A percentile compares a stretch with the other conserved stretches of the same genome.
phyloP scores from a whole-genome alignment of 139 green algal genomes.

The Micromonas commoda region DNA sequence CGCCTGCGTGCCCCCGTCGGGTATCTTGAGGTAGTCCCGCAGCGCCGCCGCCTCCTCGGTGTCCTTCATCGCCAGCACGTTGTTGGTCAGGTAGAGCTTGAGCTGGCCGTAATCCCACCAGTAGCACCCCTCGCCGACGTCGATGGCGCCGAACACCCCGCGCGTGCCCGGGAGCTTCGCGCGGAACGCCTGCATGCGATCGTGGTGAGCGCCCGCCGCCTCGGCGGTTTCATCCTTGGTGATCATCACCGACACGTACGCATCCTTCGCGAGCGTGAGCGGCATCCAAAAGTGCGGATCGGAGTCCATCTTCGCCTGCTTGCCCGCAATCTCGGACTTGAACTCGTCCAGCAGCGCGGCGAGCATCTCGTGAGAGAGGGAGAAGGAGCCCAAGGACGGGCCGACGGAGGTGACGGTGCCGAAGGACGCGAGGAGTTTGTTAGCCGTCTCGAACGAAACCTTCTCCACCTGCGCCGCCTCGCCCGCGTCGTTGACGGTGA shows the following conservation, averaged over 20 bases:
- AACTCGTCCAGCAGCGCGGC: constrained; percentile 23
- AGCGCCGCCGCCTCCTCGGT: constrained; percentile 5
- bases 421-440: constrained; percentile 14
- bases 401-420: constrained; percentile 21
- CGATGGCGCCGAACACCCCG: constrained; percentile 23
- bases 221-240: constrained; percentile 24
- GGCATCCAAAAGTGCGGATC: constrained; percentile 35
- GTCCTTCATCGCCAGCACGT: constrained; percentile 8
- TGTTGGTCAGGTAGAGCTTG: constrained; percentile 24
- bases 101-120: constrained; percentile 35
- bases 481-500: constrained; percentile 24
- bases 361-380: neutral
- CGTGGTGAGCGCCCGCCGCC: constrained; percentile 8
- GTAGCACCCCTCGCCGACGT: constrained; percentile 22
- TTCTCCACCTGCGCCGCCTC: constrained; percentile 32
- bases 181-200: constrained; percentile 22
- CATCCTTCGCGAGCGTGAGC: constrained; percentile 18
- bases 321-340: constrained; percentile 2
- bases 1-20: neutral
- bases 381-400: constrained; percentile 21
- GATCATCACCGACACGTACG: constrained; percentile 22
- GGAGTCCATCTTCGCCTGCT: constrained; percentile 24
- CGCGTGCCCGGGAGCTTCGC: constrained; percentile 2
- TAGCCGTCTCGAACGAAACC: constrained; percentile 20
- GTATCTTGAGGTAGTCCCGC: constrained; percentile 14